Percentiles rank a stretch among this genome's conserved stretches.
Conservation (phyloP, 352 stramenopile genomes). For the Lagenidium giganteum region DNA sequence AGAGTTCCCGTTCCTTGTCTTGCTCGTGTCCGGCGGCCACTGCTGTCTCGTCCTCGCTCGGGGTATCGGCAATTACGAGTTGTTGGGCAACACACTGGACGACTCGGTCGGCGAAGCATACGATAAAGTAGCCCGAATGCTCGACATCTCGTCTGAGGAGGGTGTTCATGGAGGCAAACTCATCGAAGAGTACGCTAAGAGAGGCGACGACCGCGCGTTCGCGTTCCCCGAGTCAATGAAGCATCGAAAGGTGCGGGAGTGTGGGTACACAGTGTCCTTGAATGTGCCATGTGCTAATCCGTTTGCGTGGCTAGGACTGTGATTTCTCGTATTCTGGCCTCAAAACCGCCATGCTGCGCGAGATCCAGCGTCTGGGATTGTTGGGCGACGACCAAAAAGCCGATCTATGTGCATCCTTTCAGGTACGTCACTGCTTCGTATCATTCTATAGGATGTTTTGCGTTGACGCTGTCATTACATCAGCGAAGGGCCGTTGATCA, state of each 20-base stretch:
- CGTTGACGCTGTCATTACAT: neutral
- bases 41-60: constrained; percentile 94
- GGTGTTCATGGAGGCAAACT: constrained; percentile 87
- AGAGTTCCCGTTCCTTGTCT: constrained; percentile 95
- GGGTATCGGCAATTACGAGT: constrained; percentile 89
- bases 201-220: constrained; percentile 89
- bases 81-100: constrained; percentile 96
- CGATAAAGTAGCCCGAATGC: constrained; percentile 97
- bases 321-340: constrained; percentile 98
- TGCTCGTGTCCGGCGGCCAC: constrained; percentile 98
- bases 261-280: neutral
- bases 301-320: constrained; percentile 72
- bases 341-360: constrained; percentile 94
- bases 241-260: constrained; percentile 37
- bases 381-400: constrained; percentile 25
- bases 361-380: constrained; percentile 46
- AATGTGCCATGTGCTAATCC: neutral
- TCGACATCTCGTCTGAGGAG: constrained; percentile 74
- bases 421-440: constrained; percentile 20
- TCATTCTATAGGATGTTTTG: constrained; percentile 1
- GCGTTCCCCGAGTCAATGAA: constrained; percentile 92
- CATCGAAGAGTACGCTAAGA: constrained; percentile 90
- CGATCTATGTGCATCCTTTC: constrained; percentile 95
- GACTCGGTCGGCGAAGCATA: constrained; percentile 98
- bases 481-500: constrained; percentile 75